These are phyloP conservation scores for Lecanosticta acicola DNA, from an alignment of 2,329 filamentous ascomycete species.

Conservation along the genomic window DNA sequence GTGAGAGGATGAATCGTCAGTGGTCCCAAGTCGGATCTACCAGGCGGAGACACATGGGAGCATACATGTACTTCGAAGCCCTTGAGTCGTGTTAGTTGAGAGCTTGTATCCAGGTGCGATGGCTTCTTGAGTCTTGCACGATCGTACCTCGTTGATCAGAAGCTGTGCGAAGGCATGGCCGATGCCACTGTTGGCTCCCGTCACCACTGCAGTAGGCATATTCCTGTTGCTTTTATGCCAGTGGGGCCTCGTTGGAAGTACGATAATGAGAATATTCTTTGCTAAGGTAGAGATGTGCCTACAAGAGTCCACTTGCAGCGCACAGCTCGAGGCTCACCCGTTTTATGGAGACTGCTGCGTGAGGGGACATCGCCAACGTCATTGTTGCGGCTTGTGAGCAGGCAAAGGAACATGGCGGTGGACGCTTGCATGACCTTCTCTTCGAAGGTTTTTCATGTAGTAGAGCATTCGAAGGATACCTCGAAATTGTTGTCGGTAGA, in stretches of 20 bases:
- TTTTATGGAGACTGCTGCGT: background rate
- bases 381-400: too few relatives aligned
- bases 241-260: background rate
- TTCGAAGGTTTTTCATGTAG: too few relatives aligned
- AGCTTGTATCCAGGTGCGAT: background rate
- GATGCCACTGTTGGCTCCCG: constrained; percentile 22
- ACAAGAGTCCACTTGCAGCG: background rate
- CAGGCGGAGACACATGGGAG: background rate
- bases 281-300: background rate
- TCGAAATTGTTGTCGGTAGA: too few relatives aligned
- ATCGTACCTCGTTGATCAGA: constrained; percentile 17
- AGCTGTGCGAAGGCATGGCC: constrained; percentile 21
- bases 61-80: constrained; percentile 22
- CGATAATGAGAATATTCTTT: background rate
- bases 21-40: background rate
- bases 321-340: background rate
- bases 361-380: background rate
- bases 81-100: constrained; percentile 9
- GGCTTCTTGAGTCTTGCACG: background rate
- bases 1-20: background rate
- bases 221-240: background rate
- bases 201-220: constrained; percentile 20
- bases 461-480: too few relatives aligned
- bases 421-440: too few relatives aligned
- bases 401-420: too few relatives aligned